Evolutionary conservation across 225 moss, liverwort and hornwort genomes (phyloP), one percentile per base, ranked within the genome.

Genomic region (Marchantia polymorpha): DNA sequence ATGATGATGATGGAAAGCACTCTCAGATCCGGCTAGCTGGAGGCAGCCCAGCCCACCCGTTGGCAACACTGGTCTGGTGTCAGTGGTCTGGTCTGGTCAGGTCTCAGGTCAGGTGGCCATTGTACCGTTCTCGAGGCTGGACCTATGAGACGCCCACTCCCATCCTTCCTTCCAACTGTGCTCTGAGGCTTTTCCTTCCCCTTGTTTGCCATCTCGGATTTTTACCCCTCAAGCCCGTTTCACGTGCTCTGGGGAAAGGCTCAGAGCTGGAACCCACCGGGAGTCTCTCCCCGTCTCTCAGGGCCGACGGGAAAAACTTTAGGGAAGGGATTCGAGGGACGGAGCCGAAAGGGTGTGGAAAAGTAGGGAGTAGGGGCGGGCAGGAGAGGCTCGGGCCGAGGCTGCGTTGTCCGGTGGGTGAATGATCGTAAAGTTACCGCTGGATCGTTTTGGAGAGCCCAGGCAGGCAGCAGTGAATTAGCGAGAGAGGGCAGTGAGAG

Each of bases 21-120:
- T 54, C 17, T 23, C 71, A 49, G 52, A 0, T 54, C 52, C 52
- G 52, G 73, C 53, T 53, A 52, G 23, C 73, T 53, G 13, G 26
- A 27, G n/a, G 51, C 71, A 26, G 50, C n/a, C 51, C 53, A 73
- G 23, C 54, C 29, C 73, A 73, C 26, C 54, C 73, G 73, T 73
- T 55, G 73, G 72, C 17, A 25, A 73, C 53, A 27, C 25, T 54
- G 22, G 50, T 51, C n/a, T 23, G 0, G 2, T 71, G 46, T 47
- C 47, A 69, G 47, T 39, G 39, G 39, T 39, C 39, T 39, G 39
- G 39, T 47, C 25, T 27, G 7, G 26, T 54, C 53, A 26, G 53
- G 73, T 73, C 73, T 54, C 27, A 67, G 67, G 31, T 67, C 25
- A 65, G 65, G 25, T 9, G 27, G 61, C 7, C 61, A 71, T 12